phyloP scores from a whole-genome alignment of 192 early-diverging fungal genomes.

The Podila minutissima region DNA sequence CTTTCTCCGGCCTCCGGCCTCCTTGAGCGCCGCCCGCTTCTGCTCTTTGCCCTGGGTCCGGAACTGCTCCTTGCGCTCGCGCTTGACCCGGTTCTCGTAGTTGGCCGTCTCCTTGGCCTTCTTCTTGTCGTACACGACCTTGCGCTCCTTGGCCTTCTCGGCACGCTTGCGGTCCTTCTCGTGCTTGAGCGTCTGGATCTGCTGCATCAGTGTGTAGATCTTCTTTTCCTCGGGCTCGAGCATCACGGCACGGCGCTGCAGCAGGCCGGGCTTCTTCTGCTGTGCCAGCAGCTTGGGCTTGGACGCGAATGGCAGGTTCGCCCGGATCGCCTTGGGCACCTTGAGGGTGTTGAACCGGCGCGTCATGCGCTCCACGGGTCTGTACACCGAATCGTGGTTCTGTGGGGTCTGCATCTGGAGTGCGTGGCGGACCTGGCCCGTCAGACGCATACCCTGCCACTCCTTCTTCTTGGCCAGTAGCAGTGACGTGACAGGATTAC shows the following conservation, averaged over 20 bases:
- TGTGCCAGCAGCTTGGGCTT: slow-evolving; percentile 80
- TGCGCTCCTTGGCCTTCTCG: slow-evolving; percentile 62
- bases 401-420: slow-evolving; percentile 70
- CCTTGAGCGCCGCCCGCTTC: slow-evolving; percentile 48
- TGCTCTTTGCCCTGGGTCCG: slow-evolving; percentile 65
- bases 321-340: slow-evolving; percentile 83
- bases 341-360: slow-evolving; percentile 85
- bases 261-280: slow-evolving; percentile 59
- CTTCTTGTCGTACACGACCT: slow-evolving; percentile 65
- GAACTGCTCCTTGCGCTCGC: slow-evolving; percentile 75
- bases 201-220: slow-evolving; percentile 83
- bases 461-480: slow-evolving; percentile 77
- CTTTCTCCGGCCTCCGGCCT: slow-evolving; percentile 50
- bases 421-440: slow-evolving; percentile 84
- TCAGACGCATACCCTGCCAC: slow-evolving; percentile 91
- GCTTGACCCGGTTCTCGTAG: slow-evolving; percentile 64
- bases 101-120: slow-evolving; percentile 58
- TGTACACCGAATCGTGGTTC: slow-evolving; percentile 90
- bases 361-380: slow-evolving; percentile 77
- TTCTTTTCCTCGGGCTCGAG: slow-evolving; percentile 92
- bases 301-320: slow-evolving; percentile 87
- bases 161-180: slow-evolving; percentile 87
- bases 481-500: slow-evolving; percentile 97
- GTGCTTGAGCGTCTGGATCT: slow-evolving; percentile 86
- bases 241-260: slow-evolving; percentile 84